phyloP scores from a whole-genome alignment of 2,329 filamentous ascomycete species.

The Trichoderma koningiopsis region DNA sequence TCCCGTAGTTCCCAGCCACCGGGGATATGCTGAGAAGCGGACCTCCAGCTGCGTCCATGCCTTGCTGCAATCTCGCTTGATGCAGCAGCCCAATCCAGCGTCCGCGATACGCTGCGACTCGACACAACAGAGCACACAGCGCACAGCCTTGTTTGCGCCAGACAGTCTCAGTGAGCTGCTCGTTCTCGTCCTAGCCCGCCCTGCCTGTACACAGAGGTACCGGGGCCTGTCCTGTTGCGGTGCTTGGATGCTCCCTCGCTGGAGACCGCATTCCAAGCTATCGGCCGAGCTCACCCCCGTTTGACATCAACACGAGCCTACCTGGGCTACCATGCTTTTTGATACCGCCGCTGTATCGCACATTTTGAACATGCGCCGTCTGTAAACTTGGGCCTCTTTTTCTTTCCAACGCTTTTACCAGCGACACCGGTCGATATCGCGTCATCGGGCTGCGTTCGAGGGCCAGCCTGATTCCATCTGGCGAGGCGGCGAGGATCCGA shows the following conservation, averaged over 20 bases:
- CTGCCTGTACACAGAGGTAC: constrained; percentile 5
- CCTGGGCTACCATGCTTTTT: constrained; percentile 23
- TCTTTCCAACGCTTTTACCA: background rate
- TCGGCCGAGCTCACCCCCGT: constrained; percentile 15
- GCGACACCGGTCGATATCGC: constrained; percentile 1
- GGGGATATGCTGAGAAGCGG: constrained; percentile 24
- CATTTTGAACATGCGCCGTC: constrained; percentile 21
- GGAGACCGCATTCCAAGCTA: constrained; percentile 1
- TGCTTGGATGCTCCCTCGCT: background rate
- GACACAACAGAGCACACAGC: background rate
- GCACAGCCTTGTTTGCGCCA: background rate
- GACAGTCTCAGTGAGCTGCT: background rate
- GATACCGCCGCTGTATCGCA: constrained; percentile 17
- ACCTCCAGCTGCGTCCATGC: constrained; percentile 26
- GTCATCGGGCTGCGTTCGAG: constrained; percentile 12
- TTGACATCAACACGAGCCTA: constrained; percentile 15
- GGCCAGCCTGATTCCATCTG: constrained; percentile 11
- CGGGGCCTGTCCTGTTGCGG: background rate
- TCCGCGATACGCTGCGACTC: constrained; percentile 1
- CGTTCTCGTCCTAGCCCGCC: background rate
- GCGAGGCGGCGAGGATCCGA: constrained; percentile 10
- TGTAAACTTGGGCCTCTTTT: background rate
- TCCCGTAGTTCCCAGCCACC: constrained; percentile 24
- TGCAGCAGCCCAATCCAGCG: constrained; percentile 24
- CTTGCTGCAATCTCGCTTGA: constrained; percentile 26